Evolutionary conservation across 129 eudicot genomes (phyloP), one percentile per base, ranked within the genome.

Genomic region (Chrysanthemum lavandulifolium): DNA sequence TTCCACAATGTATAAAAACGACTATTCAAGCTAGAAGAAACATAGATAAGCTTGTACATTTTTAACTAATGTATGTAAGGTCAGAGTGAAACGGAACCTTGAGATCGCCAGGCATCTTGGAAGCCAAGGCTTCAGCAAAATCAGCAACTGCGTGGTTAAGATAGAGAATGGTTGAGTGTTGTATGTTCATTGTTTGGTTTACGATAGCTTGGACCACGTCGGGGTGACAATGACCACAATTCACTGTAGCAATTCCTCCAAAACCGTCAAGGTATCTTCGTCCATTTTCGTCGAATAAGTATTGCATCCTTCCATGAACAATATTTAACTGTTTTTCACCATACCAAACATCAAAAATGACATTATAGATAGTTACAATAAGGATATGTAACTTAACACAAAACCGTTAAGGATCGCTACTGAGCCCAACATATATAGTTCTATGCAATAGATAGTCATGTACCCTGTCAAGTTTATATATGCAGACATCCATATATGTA

Each of bases 261-360:
- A 89, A 89, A 1, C 82, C 89, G 33, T 89, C 96, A 1, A 89
- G 82, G 74, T 86, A 89, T 78, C 96, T 75, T 13, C 90, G 83
- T 19, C 96, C 96, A 6, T 71, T 73, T 40, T 89, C 96, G 53
- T 89, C 96, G 47, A 62, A 89, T 75, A 89, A 60, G 59, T 89
- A 89, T 61, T 89, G 96, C 92, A 86, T 84, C 85, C 77, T 89
- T 18, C 96, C 96, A 73, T 89, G 84, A 29, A 89, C 96, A 16
- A 89, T 40, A 67, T 86, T 89, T 71, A 89, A 29, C 92, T 89
- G 84, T 67, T 13, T 45, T 45, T 60, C 64, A 69, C 50, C 10
- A 54, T 13, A 27, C 40, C 58, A 40, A 40, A 3, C 51, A 36
- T 52, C 48, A 68, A 50, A 18, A 23, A 23, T 23, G 25, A 23